phyloP scores from a whole-genome alignment of 2,329 filamentous ascomycete genomes.

The Xylariaceae sp. region DNA sequence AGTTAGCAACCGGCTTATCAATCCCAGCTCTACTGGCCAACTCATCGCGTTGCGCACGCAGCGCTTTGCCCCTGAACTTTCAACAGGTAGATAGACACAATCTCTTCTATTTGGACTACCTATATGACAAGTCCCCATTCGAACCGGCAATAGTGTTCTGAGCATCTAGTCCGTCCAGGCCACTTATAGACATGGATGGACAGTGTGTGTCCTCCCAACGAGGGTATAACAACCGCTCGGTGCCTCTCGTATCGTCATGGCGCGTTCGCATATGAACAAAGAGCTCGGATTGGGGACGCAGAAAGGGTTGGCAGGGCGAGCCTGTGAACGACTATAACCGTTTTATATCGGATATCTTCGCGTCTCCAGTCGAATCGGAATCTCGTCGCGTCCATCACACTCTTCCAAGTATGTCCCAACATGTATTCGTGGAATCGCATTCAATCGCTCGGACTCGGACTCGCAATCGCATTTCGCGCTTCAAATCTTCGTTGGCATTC shows the following conservation, averaged over 20 bases:
- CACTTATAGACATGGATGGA: background rate
- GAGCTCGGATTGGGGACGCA: background rate
- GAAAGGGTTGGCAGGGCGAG: too few species aligned
- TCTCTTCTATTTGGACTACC: background rate
- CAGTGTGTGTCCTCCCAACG: background rate
- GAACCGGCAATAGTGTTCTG: background rate
- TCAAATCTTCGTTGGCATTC: background rate
- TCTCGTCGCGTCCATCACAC: background rate
- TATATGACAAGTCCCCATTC: background rate
- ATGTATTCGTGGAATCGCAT: background rate
- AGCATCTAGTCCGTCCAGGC: background rate
- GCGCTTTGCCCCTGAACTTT: background rate
- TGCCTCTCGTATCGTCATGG: background rate
- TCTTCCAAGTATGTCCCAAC: too few species aligned
- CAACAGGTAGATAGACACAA: background rate
- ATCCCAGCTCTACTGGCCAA: too few species aligned
- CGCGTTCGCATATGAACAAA: background rate
- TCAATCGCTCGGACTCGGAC: background rate
- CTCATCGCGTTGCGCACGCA: too few species aligned
- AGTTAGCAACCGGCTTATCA: too few species aligned
- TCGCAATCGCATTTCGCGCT: background rate
- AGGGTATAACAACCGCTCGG: background rate
- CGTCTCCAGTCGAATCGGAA: background rate
- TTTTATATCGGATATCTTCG: background rate
- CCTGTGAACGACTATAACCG: background rate